Conservation (phyloP, 352 stramenopile genomes). For the Pythium phragmitis region DNA sequence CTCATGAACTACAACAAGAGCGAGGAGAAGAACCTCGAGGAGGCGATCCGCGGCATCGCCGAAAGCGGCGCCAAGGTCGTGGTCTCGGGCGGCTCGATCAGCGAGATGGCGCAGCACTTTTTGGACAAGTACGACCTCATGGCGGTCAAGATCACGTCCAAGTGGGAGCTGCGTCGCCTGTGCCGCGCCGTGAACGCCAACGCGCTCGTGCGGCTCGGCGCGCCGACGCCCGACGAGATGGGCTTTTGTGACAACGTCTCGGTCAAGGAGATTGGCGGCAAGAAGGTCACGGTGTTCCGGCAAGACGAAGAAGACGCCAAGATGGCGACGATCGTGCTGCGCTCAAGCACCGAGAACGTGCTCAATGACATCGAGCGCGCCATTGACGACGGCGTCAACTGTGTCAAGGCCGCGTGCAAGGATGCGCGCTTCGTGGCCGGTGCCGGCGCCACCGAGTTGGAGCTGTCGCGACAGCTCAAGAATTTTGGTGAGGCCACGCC, state of each 20-base stretch:
- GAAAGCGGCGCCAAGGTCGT: slow-evolving; percentile 96
- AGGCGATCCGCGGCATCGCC: slow-evolving; percentile 96
- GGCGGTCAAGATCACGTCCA: slow-evolving; percentile 96
- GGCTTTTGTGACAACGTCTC: slow-evolving; percentile 92
- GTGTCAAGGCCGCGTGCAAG: slow-evolving; percentile 94
- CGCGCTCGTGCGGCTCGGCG: slow-evolving; percentile 95
- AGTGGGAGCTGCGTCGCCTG: slow-evolving; percentile 98
- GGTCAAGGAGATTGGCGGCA: slow-evolving; percentile 95
- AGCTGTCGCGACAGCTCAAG: slow-evolving; percentile 94
- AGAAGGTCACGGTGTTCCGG: slow-evolving; percentile 96
- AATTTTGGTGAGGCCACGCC: slow-evolving; percentile 94
- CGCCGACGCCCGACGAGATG: slow-evolving; percentile 98
- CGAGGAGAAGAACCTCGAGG: slow-evolving; percentile 97
- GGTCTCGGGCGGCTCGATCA: slow-evolving; percentile 95
- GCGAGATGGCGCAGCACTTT: slow-evolving; percentile 99
- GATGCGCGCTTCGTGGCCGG: slow-evolving; percentile 95
- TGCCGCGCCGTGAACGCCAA: slow-evolving; percentile 97
- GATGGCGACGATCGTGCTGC: slow-evolving; percentile 96
- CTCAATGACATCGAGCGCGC: slow-evolving; percentile 98
- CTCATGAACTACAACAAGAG: slow-evolving; percentile 99
- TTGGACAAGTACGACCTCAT: slow-evolving; percentile 98
- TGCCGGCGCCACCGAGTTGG: slow-evolving; percentile 95
- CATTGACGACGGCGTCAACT: slow-evolving; percentile 98
- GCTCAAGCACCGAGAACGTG: slow-evolving; percentile 94
- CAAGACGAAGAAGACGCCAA: slow-evolving; percentile 94